A percentile compares a stretch with the other conserved stretches of the same genome.
phyloP scores from a whole-genome alignment of 2,329 filamentous ascomycete species.

The Diatrype stigma region DNA sequence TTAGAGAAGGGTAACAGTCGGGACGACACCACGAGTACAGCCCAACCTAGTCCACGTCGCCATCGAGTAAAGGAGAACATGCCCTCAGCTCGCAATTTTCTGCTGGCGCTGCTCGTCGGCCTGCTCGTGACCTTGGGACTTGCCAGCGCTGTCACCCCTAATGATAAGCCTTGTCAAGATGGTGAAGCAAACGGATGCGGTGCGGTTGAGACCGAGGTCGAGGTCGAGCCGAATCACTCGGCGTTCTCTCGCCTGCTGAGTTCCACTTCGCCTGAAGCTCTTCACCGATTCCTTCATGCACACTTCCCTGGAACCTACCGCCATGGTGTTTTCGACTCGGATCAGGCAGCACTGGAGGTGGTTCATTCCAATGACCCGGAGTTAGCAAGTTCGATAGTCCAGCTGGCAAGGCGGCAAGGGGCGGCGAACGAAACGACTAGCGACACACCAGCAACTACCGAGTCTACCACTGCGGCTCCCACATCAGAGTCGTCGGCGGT shows the following conservation, averaged over 20 bases:
- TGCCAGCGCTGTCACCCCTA: constrained; percentile 24
- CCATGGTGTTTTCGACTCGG: constrained; percentile 64
- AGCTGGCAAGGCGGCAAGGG: constrained; percentile 59
- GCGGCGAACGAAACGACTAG: constrained; percentile 28
- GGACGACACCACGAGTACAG: constrained; percentile 7
- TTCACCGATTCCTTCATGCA: constrained; percentile 64
- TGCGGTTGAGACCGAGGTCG: constrained; percentile 7
- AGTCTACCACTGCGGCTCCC: constrained; percentile 11
- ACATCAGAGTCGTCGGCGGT: constrained; percentile 11
- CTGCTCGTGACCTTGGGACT: constrained; percentile 31
- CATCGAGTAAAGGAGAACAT: constrained; percentile 25
- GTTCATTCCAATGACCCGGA: constrained; percentile 57
- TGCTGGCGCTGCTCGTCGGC: constrained; percentile 29
- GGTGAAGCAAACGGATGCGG: constrained; percentile 8
- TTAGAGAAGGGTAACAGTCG: neutral
- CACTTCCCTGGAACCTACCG: constrained; percentile 60
- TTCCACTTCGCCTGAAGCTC: constrained; percentile 52
- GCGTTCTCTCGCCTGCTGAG: constrained; percentile 53
- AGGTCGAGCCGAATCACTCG: constrained; percentile 18
- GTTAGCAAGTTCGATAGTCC: constrained; percentile 59
- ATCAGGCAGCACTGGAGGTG: constrained; percentile 59
- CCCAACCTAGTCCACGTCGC: constrained; percentile 3
- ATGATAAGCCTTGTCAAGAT: constrained; percentile 16
- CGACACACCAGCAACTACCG: constrained; percentile 13
- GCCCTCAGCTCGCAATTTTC: constrained; percentile 32